phyloP scores from a whole-genome alignment of 2,329 filamentous ascomycete genomes.

The Colletotrichum liaoningense region DNA sequence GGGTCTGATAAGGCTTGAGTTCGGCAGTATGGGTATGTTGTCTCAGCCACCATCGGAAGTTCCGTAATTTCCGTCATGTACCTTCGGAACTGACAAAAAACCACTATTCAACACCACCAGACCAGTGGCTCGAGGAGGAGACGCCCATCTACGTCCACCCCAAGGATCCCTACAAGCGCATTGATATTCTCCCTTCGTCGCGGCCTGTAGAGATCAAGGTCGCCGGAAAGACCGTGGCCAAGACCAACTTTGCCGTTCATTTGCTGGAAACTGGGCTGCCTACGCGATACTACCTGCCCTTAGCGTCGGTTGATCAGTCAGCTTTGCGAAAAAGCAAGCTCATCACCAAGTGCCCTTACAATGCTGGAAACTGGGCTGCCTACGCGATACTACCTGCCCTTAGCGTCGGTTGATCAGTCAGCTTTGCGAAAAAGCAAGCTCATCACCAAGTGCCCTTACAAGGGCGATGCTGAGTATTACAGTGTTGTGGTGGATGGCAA shows the following conservation, averaged over 20 bases:
- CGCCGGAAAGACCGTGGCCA: constrained; percentile 58
- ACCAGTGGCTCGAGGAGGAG: constrained; percentile 66
- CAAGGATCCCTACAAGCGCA: constrained; percentile 74
- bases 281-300: constrained; percentile 68
- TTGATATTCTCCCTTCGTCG: constrained; percentile 69
- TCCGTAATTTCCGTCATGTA: background rate
- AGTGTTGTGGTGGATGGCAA: constrained; percentile 59
- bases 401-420: constrained; percentile 58
- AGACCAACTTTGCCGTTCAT: constrained; percentile 59
- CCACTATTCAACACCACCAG: constrained; percentile 34
- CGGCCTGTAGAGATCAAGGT: constrained; percentile 63
- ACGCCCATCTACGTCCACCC: constrained; percentile 70
- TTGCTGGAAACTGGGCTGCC: constrained; percentile 71
- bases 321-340: constrained; percentile 62
- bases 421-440: constrained; percentile 62
- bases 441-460: constrained; percentile 73
- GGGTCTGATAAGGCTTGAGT: constrained; percentile 48
- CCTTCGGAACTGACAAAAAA: background rate
- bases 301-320: constrained; percentile 58
- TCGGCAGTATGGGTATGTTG: constrained; percentile 47
- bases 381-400: constrained; percentile 68
- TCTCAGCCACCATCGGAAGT: background rate
- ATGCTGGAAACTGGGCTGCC: constrained; percentile 73
- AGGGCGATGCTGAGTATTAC: constrained; percentile 74
- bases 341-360: constrained; percentile 73